Evolutionary conservation across 140 eudicot genomes (phyloP), one percentile per base, ranked within the genome.

Genomic region (Eryngium alpinum): DNA sequence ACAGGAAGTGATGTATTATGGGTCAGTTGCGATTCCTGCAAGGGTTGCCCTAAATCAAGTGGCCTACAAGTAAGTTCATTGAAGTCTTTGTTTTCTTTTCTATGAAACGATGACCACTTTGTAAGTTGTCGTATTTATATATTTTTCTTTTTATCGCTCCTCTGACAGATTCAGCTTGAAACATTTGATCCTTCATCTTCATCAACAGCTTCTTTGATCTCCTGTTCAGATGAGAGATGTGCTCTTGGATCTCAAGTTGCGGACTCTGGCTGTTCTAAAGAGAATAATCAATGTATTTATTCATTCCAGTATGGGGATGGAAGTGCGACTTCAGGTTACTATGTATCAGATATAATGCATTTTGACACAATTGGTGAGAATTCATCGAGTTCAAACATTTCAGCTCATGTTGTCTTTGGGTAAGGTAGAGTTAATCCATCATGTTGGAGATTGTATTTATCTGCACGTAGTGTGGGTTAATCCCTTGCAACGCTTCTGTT

Each of bases 1-100:
- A 92, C 98, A 0, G 98, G 98, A 77, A 92, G 98, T 80, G 96
- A 92, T 87, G 97, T 90, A 28, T 80, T 92, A 77, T 94, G 98
- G 97, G 96, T 94, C 62, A 86, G 93, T 83, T 94, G 98, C 90
- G 84, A 27, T 67, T 33, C 86, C 24, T 94, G 98, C 83, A 56
- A 79, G 15, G 98, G 97, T 69, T 92, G 98, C 88, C 98, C 98
- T 52, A 89, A 88, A 77, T 85, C 97, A 49, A 92, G 92, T 81
- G 99, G 99, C 72, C 98, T 95, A 43, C 91, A 91, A 84, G 99
- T 93, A 91, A 81, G 63, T 31, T 49, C 18, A 9, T 18, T 77
- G 31, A 1, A 25, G 25, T 24, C n/a, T 18, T 33, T 46, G 71
- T n/a, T 44, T 28, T 51, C 53, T 22, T 9, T 56, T n/a, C 38